A percentile compares a stretch with the other conserved stretches of the same genome.
These are phyloP conservation scores for Dendrobium catenatum DNA, from an alignment of 106 monocot species.

Conservation along the genomic window DNA sequence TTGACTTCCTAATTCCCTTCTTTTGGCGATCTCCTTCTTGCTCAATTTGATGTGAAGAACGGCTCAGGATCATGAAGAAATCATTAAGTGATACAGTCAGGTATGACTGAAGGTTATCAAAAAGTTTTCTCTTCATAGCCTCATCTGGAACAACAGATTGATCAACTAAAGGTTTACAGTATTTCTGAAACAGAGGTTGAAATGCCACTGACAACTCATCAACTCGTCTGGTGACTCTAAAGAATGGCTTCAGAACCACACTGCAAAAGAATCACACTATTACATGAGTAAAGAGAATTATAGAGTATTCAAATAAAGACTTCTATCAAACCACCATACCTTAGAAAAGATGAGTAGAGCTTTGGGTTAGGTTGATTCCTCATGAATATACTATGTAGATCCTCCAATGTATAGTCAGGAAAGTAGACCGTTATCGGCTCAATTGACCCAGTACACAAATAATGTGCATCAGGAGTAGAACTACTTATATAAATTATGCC, in stretches of 20 bases:
- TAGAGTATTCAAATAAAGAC: neutral
- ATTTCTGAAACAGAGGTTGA: constrained; percentile 59
- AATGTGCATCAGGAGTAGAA: constrained; percentile 55
- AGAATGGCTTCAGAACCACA: constrained; percentile 64
- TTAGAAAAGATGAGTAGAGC: constrained; percentile 85
- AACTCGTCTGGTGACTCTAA: constrained; percentile 61
- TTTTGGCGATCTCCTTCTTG: constrained; percentile 20
- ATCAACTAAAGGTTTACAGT: constrained; percentile 70
- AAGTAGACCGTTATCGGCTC: constrained; percentile 59
- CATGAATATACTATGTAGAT: constrained; percentile 61
- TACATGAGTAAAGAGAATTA: neutral
- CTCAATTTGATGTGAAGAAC: constrained; percentile 11
- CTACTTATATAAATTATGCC: constrained; percentile 78
- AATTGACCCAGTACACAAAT: constrained; percentile 42
- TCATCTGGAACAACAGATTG: constrained; percentile 60
- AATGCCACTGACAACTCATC: constrained; percentile 69
- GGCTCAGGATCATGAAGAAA: constrained; percentile 36
- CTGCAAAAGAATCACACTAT: constrained; percentile 28
- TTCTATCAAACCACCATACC: constrained; percentile 26
- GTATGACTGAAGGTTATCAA: constrained; percentile 50
- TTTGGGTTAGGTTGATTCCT: constrained; percentile 54
- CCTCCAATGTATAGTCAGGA: constrained; percentile 71
- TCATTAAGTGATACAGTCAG: constrained; percentile 49
- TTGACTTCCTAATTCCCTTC: constrained; percentile 31
- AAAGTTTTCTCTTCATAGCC: constrained; percentile 70